These are phyloP conservation scores for Coccomyxa sp. DNA, from an alignment of 139 green algal genomes.

Conservation along the genomic window DNA sequence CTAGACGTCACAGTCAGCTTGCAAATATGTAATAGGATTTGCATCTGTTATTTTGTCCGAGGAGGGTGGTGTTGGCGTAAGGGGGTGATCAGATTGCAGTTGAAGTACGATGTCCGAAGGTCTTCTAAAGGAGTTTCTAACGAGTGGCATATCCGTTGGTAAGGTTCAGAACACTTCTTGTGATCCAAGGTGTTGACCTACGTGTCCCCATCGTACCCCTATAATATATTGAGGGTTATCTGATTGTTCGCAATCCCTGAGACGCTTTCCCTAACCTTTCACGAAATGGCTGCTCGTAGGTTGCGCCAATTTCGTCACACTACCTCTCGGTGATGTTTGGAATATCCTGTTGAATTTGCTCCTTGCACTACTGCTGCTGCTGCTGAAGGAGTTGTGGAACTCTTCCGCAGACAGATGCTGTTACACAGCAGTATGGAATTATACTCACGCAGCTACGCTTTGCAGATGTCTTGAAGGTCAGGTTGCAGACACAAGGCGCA, in stretches of 20 bases:
- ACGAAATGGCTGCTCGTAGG: constrained; percentile 22
- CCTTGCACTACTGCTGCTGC: too few relatives aligned
- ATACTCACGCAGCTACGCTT: background rate
- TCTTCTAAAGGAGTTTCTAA: background rate
- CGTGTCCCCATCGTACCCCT: background rate
- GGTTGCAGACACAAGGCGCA: constrained; percentile 56
- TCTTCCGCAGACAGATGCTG: too few relatives aligned
- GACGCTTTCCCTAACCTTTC: too few relatives aligned
- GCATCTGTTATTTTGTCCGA: too few relatives aligned
- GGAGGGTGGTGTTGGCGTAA: too few relatives aligned
- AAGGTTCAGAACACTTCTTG: background rate
- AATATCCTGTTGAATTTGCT: too few relatives aligned
- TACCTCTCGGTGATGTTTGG: constrained; percentile 23
- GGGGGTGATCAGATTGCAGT: too few relatives aligned
- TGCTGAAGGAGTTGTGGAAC: too few relatives aligned
- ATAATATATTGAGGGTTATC: background rate
- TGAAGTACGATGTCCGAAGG: too few relatives aligned
- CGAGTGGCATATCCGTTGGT: background rate
- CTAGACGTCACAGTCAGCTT: too few relatives aligned
- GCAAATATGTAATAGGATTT: too few relatives aligned
- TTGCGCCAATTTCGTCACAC: constrained; percentile 24
- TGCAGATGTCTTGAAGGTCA: constrained; percentile 73
- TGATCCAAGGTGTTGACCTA: background rate
- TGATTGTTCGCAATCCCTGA: background rate
- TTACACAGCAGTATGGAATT: too few relatives aligned